Conservation (phyloP, 2,329 filamentous ascomycete species). For the Proliferodiscus dingleyae region DNA sequence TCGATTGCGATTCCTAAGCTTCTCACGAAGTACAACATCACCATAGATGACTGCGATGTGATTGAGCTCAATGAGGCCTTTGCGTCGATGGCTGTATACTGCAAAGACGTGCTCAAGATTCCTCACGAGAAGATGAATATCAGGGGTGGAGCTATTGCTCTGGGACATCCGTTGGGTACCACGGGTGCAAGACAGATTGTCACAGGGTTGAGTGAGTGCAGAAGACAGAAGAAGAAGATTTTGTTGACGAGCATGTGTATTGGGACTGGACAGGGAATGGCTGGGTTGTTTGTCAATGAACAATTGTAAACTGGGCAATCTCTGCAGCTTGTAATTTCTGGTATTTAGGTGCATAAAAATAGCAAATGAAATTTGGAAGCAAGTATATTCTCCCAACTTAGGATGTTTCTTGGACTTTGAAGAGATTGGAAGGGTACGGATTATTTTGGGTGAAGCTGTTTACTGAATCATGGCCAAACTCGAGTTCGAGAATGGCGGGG, state of each 20-base stretch:
- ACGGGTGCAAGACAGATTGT: slow-evolving; percentile 80
- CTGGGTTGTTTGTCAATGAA: slow-evolving; percentile 58
- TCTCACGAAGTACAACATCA: slow-evolving; percentile 71
- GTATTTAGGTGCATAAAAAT: not conserved
- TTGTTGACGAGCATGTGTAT: slow-evolving; percentile 86
- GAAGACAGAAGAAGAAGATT: slow-evolving; percentile 80
- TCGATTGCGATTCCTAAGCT: slow-evolving; percentile 76
- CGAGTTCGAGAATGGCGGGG: too few relatives aligned
- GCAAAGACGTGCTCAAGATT: slow-evolving; percentile 65
- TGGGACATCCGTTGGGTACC: slow-evolving; percentile 76
- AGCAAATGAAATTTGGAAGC: not conserved
- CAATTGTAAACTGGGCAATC: slow-evolving; percentile 20
- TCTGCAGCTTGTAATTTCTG: not conserved
- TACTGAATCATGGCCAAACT: too few relatives aligned
- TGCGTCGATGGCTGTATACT: slow-evolving; percentile 96
- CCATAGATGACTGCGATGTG: slow-evolving; percentile 78
- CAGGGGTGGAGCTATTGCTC: slow-evolving; percentile 74
- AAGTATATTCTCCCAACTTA: too few relatives aligned
- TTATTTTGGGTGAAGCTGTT: too few relatives aligned
- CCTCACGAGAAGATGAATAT: slow-evolving; percentile 76
- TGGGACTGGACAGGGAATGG: slow-evolving; percentile 62
- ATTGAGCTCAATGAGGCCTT: slow-evolving; percentile 98
- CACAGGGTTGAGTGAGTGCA: slow-evolving; percentile 78
- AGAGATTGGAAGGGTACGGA: not conserved
- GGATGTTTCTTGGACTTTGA: not conserved